Evolutionary conservation across 176 grass and related monocot genomes (phyloP), one percentile per base, ranked within the genome.

Genomic region (Oryza glaberrima): DNA sequence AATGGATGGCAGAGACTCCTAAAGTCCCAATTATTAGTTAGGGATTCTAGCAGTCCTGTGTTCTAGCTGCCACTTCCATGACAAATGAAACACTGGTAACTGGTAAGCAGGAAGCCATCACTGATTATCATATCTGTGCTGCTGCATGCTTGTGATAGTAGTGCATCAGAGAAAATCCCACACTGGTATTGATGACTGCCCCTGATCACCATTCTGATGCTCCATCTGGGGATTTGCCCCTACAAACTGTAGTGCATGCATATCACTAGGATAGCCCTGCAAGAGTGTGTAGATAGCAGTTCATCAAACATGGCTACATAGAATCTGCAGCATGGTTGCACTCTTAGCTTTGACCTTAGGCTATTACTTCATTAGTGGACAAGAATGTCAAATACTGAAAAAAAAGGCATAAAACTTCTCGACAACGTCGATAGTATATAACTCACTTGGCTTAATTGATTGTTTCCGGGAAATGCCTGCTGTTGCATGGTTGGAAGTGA

Each of bases 131-230:
- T 30, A 75, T 25, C 60, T 35, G 32, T 22, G 5, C 44, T 43
- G 9, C 63, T 3, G 65, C 25, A 22, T 26, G 67, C 13, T 34
- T n/a, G 19, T 71, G 78, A 81, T 71, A 56, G 3, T 25, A 2
- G 4, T 58, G 14, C 28, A 65, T 86, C 73, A 98, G 51, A 98
- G 89, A 85, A 98, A 98, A 90, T 98, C 93, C 96, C 93, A 98
- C 54, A 98, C 91, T 2, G 91, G 96, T 86, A 93, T 86, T 32
- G 93, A 91, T 20, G 85, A 83, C 74, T 98, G 87, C 15, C 82
- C 90, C 87, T 98, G 89, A 52, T 95, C 92, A 10, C 28, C 73
- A 65, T 80, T 85, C 70, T 90, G 84, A 58, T 91, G 69, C 61
- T 88, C 87, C 2, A 86, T 83, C 40, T 85, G 91, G 52, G 89